phyloP scores from a whole-genome alignment of 139 green algal genomes.

The Dunaliella primolecta region DNA sequence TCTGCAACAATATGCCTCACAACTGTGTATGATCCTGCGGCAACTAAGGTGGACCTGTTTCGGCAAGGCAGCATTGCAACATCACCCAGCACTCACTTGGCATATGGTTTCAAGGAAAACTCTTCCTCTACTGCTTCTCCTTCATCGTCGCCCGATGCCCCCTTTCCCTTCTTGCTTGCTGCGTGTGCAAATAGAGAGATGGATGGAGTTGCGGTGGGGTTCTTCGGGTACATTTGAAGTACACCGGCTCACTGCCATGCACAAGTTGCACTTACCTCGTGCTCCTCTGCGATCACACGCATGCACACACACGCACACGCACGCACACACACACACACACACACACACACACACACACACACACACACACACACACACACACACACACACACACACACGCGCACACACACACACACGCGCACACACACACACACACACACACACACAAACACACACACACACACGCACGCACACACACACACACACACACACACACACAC shows the following conservation, averaged over 20 bases:
- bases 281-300: background rate
- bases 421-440: too few species aligned
- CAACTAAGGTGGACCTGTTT: background rate
- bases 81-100: background rate
- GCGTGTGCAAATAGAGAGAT: background rate
- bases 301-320: background rate
- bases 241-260: background rate
- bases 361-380: background rate
- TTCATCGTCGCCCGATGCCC: background rate
- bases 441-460: too few species aligned
- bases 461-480: too few species aligned
- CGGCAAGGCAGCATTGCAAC: background rate
- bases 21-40: too few species aligned
- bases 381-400: background rate
- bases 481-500: too few species aligned
- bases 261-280: background rate
- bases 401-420: too few species aligned
- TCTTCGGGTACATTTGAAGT: background rate
- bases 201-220: background rate
- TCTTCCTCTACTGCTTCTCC: background rate
- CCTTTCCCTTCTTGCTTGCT: background rate
- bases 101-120: background rate
- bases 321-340: background rate
- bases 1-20: too few species aligned
- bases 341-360: background rate